Conservation (phyloP, 2,329 filamentous ascomycete species). For the Ascochyta lentis region DNA sequence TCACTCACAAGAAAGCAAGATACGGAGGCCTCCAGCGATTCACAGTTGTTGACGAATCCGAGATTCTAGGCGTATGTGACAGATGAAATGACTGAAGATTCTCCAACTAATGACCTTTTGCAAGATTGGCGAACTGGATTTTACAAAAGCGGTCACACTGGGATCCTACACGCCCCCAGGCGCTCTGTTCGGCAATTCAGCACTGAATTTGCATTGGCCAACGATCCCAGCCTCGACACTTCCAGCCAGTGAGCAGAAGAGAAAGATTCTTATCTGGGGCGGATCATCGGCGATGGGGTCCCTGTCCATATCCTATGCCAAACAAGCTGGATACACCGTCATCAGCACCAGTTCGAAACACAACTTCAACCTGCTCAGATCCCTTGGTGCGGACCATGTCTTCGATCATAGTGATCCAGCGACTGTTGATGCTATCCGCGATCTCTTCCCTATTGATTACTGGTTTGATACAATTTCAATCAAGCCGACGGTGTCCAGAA, state of each 20-base stretch:
- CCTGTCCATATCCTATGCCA: slow-evolving; percentile 34
- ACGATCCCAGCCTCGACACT: slow-evolving; percentile 24
- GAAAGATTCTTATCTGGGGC: slow-evolving; percentile 54
- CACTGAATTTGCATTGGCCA: slow-evolving; percentile 23
- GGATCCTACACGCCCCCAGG: slow-evolving; percentile 36
- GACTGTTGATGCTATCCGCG: slow-evolving; percentile 47
- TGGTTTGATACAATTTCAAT: slow-evolving; percentile 54
- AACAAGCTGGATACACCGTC: slow-evolving; percentile 32
- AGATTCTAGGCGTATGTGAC: not conserved
- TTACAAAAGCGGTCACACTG: slow-evolving; percentile 29
- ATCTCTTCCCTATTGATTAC: slow-evolving; percentile 43
- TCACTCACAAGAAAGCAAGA: slow-evolving; percentile 26
- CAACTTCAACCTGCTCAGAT: slow-evolving; percentile 25
- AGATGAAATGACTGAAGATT: not conserved
- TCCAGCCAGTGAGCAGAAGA: slow-evolving; percentile 24
- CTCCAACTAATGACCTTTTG: too few relatives aligned
- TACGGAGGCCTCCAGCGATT: slow-evolving; percentile 30
- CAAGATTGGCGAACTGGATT: slow-evolving; percentile 30
- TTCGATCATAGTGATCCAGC: slow-evolving; percentile 50
- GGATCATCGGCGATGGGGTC: slow-evolving; percentile 52
- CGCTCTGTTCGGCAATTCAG: slow-evolving; percentile 22
- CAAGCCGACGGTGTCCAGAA: slow-evolving; percentile 23
- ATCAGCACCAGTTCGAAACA: slow-evolving; percentile 31
- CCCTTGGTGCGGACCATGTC: slow-evolving; percentile 26
- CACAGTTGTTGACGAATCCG: slow-evolving; percentile 24